Evolutionary conservation across 371 early-diverging fungal genomes (phyloP), one percentile per base, ranked within the genome.

Genomic region (Thermomucor indicae-seudaticae): DNA sequence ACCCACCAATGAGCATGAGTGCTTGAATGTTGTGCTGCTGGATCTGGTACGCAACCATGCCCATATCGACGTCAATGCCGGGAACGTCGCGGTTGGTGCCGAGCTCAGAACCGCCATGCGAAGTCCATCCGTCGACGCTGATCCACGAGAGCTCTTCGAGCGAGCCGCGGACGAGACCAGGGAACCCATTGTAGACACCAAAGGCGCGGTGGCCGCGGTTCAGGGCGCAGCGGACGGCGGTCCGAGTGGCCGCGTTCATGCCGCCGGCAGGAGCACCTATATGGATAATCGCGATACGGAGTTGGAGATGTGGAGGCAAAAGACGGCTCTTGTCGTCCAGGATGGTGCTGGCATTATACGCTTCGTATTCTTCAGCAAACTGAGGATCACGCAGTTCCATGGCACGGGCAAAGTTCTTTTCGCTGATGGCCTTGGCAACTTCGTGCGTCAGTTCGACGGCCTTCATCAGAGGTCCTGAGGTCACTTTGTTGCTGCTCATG

Each of bases 221-320:
- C 48, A 93, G 68, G 24, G 91, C 89, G 34, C 90, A 84, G 20
- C 96, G 89, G 17, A 92, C 94, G 6, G 90, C 87, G 3, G 90
- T 85, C 46, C 96, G 86, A 5, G 97, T 92, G 1, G 96, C 97
- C 11, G 95, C 88, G 67, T 99, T 99, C 95, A 98, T 97, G 41
- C 99, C 99, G 49, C 93, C 96, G 12, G 96, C 94, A 28, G 98
- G 97, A 1, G 94, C 95, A 47, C 99, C 99, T 24, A 88, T 80
- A 51, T 97, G 94, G 29, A 98, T 63, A 53, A 99, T 92, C 42
- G 86, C 99, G 47, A 99, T 85, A 48, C 91, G 88, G 32, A 97
- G 62, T 3, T 81, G 70, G 60, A 72, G 60, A 35, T 77, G 67
- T 3, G 55, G 44, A 12, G 73, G 73, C 7, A 77, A 28, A 3